Conservation (phyloP, 108 stramenopile species). For the Aurantiochytrium sp. region DNA sequence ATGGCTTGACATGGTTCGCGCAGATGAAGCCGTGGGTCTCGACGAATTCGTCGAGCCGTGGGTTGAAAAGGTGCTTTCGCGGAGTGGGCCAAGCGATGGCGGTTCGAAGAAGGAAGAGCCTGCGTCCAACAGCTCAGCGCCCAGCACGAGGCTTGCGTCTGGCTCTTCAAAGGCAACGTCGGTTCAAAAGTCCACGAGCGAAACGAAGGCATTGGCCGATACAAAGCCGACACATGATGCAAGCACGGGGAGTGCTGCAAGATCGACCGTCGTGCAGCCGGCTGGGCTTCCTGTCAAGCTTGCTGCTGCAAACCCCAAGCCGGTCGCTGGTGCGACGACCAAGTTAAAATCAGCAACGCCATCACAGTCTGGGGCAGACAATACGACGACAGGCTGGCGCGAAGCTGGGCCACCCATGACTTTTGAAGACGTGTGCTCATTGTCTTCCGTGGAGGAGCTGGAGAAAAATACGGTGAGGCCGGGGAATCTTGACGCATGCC, state of each 20-base stretch:
- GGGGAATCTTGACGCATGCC: background rate
- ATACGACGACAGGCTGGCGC: background rate
- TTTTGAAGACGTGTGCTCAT: background rate
- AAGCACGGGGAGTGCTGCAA: background rate
- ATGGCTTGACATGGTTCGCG: constrained; percentile 45
- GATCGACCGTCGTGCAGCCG: background rate
- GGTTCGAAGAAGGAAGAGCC: too few relatives aligned
- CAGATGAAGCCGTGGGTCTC: constrained; percentile 79
- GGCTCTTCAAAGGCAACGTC: too few relatives aligned
- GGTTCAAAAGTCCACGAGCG: too few relatives aligned
- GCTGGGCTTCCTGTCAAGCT: background rate
- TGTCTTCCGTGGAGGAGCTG: background rate
- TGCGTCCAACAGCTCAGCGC: too few relatives aligned
- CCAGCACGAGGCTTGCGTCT: too few relatives aligned
- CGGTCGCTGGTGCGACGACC: background rate
- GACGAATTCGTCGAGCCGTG: constrained; percentile 77
- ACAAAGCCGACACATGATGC: background rate
- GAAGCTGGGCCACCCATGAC: background rate
- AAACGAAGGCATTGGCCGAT: too few relatives aligned
- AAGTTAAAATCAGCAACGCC: too few relatives aligned
- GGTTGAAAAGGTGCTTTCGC: constrained; percentile 27
- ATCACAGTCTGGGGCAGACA: too few relatives aligned
- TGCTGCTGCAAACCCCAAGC: background rate
- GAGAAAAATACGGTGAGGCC: background rate
- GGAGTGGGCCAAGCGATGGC: background rate